phyloP scores from a whole-genome alignment of 345 rosid species.

The Durio zibethinus region DNA sequence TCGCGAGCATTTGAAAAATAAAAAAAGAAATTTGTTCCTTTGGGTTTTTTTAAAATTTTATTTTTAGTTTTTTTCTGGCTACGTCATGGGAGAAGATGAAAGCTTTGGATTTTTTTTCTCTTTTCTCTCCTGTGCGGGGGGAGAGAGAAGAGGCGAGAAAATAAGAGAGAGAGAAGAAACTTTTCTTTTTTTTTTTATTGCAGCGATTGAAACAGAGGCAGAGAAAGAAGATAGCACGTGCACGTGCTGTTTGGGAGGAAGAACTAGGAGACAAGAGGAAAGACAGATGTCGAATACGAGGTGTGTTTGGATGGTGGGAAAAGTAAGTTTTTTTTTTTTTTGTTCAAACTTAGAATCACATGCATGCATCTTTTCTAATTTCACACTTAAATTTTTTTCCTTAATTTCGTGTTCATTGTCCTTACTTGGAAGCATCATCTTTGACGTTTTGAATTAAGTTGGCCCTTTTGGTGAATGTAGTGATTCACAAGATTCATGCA shows the following conservation, averaged over 20 bases:
- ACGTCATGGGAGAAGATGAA: slow-evolving; percentile 11
- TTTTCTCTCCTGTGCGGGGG: background rate
- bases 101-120: background rate
- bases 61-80: background rate
- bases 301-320: background rate
- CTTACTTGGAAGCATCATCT: too few relatives aligned
- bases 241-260: background rate
- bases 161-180: too few relatives aligned
- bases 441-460: background rate
- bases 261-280: too few relatives aligned
- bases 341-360: background rate
- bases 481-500: background rate
- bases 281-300: background rate
- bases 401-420: too few relatives aligned
- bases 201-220: background rate
- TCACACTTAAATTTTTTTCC: too few relatives aligned
- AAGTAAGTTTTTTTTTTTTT: background rate
- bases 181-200: too few relatives aligned
- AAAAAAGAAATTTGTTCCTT: too few relatives aligned
- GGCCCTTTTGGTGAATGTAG: background rate
- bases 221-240: background rate
- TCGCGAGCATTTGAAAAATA: slow-evolving; percentile 67
- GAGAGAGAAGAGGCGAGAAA: background rate
- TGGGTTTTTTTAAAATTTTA: background rate
- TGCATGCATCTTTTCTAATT: background rate